These are phyloP conservation scores for Stephania yunnanensis DNA, from an alignment of 164 flowering plant species.

Conservation along the genomic window DNA sequence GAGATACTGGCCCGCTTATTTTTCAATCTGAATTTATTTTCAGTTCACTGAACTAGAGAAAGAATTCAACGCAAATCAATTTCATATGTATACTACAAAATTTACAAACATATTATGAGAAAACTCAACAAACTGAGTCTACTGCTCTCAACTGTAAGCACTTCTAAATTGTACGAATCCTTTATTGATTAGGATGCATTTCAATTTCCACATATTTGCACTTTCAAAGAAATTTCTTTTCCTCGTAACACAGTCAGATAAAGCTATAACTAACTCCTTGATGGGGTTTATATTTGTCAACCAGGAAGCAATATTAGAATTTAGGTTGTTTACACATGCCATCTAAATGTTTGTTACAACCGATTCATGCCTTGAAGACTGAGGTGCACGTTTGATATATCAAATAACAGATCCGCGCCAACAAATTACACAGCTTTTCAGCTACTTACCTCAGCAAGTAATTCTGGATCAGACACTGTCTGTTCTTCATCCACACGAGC, in stretches of 20 bases:
- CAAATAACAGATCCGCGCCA: background rate
- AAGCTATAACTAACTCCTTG: background rate
- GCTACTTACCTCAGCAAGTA: constrained; percentile 64
- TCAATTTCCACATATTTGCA: background rate
- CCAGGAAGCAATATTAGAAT: background rate
- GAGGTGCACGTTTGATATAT: too few relatives aligned
- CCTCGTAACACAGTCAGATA: background rate
- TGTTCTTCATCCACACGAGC: constrained; percentile 71
- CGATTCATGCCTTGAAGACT: too few relatives aligned
- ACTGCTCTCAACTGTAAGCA: background rate
- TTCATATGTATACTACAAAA: background rate
- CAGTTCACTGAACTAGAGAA: background rate
- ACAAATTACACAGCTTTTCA: background rate
- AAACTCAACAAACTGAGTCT: background rate
- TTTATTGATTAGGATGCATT: background rate
- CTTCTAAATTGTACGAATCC: background rate
- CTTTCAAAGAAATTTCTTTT: background rate
- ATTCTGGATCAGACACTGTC: constrained; percentile 66
- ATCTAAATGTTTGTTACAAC: background rate
- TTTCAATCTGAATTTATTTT: background rate
- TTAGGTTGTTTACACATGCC: background rate
- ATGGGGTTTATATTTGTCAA: background rate
- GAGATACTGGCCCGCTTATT: too few relatives aligned
- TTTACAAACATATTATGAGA: background rate
- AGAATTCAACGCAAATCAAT: background rate